phyloP scores from a whole-genome alignment of 805 yeast genomes.

The Schizosaccharomyces octosporus region DNA sequence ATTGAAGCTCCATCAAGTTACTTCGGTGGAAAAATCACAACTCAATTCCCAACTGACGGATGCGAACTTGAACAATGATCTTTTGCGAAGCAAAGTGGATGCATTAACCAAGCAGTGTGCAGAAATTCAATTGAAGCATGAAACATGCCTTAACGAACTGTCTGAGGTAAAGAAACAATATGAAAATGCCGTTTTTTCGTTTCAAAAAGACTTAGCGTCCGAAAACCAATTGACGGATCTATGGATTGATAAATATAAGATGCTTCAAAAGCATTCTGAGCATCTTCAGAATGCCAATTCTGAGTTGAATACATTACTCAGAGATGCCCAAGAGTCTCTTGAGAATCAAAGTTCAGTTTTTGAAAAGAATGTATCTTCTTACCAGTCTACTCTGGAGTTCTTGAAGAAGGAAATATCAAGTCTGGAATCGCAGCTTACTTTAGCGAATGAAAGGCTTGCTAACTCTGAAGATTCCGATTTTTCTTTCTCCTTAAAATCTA shows the following conservation, averaged over 20 bases:
- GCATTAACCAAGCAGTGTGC: neutral
- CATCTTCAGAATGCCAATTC: neutral
- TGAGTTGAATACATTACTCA: neutral
- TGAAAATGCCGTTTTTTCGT: neutral
- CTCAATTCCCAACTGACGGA: neutral
- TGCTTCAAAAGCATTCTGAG: neutral
- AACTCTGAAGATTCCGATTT: neutral
- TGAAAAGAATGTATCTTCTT: neutral
- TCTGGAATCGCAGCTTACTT: neutral
- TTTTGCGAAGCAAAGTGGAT: neutral
- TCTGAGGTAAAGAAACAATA: neutral
- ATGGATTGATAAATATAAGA: neutral
- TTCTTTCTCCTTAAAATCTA: neutral
- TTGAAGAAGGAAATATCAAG: neutral
- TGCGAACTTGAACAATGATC: neutral
- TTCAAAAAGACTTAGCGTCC: neutral
- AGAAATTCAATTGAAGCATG: too few species aligned
- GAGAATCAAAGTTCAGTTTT: neutral
- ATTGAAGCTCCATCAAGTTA: neutral
- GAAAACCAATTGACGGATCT: neutral
- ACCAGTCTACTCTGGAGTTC: neutral
- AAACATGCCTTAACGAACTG: neutral
- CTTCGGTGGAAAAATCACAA: neutral
- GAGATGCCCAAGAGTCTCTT: neutral
- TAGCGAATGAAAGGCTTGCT: neutral